Conservation (phyloP, 768 basidiomycete species). For the Rhizopogon vesiculosus region DNA sequence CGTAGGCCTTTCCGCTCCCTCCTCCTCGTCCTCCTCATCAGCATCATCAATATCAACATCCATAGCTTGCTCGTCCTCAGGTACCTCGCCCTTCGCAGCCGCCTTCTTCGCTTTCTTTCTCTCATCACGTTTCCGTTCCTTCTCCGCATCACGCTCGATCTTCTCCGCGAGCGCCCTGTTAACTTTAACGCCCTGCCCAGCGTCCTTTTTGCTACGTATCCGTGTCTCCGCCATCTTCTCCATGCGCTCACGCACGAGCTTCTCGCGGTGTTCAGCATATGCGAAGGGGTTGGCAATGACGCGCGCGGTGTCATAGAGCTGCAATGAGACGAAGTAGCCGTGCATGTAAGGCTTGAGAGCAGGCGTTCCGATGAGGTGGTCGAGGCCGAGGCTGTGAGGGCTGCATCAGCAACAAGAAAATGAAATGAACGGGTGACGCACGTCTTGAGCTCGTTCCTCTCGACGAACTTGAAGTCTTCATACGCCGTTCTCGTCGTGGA, state of each 20-base stretch:
- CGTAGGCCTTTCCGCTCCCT: constrained; percentile 32
- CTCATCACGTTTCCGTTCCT: constrained; percentile 50
- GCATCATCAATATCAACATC: constrained; percentile 22
- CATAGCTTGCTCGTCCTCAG: constrained; percentile 23
- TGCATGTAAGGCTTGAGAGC: constrained; percentile 99
- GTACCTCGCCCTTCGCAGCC: constrained; percentile 26
- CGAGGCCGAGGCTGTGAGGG: constrained; percentile 73
- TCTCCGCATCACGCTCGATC: constrained; percentile 63
- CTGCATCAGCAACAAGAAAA: not conserved
- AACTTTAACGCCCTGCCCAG: constrained; percentile 48
- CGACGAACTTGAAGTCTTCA: constrained; percentile 97
- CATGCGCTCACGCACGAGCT: constrained; percentile 81
- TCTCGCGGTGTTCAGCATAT: constrained; percentile 91
- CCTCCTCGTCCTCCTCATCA: constrained; percentile 11
- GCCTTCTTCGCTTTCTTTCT: constrained; percentile 44
- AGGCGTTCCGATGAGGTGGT: constrained; percentile 91
- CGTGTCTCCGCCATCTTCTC: constrained; percentile 91
- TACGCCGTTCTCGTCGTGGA: constrained; percentile 75
- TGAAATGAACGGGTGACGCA: constrained; percentile 35
- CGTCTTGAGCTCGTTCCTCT: constrained; percentile 80
- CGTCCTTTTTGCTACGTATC: constrained; percentile 75
- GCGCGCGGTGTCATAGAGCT: constrained; percentile 92
- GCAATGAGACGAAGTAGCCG: constrained; percentile 95
- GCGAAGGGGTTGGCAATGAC: constrained; percentile 95
- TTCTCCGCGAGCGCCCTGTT: constrained; percentile 87